phyloP scores from a whole-genome alignment of 768 basidiomycete species.

The Lentinula sp. region DNA sequence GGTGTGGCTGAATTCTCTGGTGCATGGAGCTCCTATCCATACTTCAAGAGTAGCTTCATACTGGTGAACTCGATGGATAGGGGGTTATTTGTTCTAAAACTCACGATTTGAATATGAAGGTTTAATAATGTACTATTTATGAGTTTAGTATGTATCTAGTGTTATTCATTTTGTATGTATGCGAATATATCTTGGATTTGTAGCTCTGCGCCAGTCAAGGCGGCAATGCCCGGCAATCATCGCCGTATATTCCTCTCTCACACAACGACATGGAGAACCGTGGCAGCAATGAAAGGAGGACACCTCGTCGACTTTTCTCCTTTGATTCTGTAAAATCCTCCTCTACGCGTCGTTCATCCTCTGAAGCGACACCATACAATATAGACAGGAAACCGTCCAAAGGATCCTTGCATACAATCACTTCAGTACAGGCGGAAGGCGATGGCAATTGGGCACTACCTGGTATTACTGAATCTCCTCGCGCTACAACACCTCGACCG shows the following conservation, averaged over 20 bases:
- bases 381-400: not conserved
- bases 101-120: not conserved
- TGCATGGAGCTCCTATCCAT: slow-evolving; percentile 13
- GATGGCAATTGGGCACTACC: not conserved
- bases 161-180: too few species aligned
- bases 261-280: not conserved
- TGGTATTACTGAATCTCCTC: not conserved
- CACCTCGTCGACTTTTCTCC: slow-evolving; percentile 19
- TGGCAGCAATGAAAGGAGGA: slow-evolving; percentile 9
- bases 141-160: not conserved
- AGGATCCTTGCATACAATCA: not conserved
- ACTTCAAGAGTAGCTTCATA: slow-evolving; percentile 13
- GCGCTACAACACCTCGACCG: not conserved
- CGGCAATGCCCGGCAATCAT: too few species aligned
- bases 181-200: too few species aligned
- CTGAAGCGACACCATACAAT: slow-evolving; percentile 9
- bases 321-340: slow-evolving; percentile 17
- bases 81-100: slow-evolving; percentile 13
- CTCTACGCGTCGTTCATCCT: slow-evolving; percentile 14
- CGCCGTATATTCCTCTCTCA: not conserved
- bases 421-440: not conserved
- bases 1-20: slow-evolving; percentile 11
- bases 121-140: not conserved
- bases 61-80: slow-evolving; percentile 14
- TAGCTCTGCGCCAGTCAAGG: too few species aligned